Percentiles rank a stretch among this genome's conserved stretches.
phyloP scores from a whole-genome alignment of 768 basidiomycete genomes.

The Dioszegia aurantiaca region DNA sequence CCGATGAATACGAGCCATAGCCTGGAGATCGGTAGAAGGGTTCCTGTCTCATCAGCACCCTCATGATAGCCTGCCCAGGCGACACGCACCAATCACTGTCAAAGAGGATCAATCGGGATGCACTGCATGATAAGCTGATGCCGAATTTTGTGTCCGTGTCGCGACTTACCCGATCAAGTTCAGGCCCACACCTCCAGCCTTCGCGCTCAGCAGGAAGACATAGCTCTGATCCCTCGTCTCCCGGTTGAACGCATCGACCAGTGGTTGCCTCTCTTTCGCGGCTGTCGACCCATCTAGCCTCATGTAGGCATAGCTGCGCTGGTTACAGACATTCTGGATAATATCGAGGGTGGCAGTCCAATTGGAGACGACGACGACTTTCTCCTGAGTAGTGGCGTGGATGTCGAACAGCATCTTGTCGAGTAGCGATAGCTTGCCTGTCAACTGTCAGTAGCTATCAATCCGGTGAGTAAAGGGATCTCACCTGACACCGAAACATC shows the following conservation, averaged over 20 bases:
- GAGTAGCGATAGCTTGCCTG: conserved; percentile 46
- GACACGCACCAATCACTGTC: conserved; percentile 50
- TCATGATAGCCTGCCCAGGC: background rate
- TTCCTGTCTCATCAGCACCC: conserved; percentile 37
- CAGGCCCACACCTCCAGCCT: conserved; percentile 91
- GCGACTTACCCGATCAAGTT: conserved; percentile 57
- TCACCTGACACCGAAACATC: conserved; percentile 79
- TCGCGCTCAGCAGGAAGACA: conserved; percentile 86
- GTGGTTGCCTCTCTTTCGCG: conserved; percentile 56
- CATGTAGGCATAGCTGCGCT: conserved; percentile 69
- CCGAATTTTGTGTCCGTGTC: background rate
- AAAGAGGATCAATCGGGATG: conserved; percentile 69
- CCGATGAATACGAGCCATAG: conserved; percentile 97
- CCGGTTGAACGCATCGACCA: conserved; percentile 85
- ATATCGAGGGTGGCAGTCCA: conserved; percentile 92
- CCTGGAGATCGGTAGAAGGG: conserved; percentile 71
- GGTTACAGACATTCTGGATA: conserved; percentile 78
- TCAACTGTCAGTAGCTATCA: background rate
- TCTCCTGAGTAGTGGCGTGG: conserved; percentile 69
- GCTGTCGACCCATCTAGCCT: conserved; percentile 75
- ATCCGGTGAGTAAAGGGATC: conserved; percentile 17
- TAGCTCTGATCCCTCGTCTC: conserved; percentile 67
- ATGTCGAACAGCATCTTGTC: conserved; percentile 40
- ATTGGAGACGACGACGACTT: conserved; percentile 88
- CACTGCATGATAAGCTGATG: conserved; percentile 58